Base-by-base conservation (phyloP, 2,329 filamentous ascomycete species). In the Alternaria tenuissima region DNA sequence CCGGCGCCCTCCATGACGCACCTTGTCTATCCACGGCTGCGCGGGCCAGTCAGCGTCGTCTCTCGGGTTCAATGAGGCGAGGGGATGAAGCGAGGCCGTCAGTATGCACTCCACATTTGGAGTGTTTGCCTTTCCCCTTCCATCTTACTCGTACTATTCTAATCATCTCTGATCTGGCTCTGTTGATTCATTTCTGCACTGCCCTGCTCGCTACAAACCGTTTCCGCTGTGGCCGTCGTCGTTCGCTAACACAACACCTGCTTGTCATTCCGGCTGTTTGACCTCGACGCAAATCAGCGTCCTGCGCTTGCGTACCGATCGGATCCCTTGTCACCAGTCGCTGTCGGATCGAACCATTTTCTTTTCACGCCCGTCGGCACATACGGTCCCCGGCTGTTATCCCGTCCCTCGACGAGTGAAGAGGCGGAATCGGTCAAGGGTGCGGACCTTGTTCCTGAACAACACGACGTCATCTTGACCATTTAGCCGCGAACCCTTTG, bases 1-100 rank as follows among this genome's bases (percentile, higher is more conserved):
- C 7, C 55, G 18, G 72, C 55, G 43, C 47, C 57, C 70, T 68
- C 68, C 36, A 74, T 77, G 74, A 76, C 74, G 74, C 75, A 44
- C 59, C 44, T 47, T 52, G 49, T 61, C 36, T 26, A 38, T 32
- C 52, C 30, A 53, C 9, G 58, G 32, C 32, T 36, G 32, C 32
- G 32, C 32, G 32, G 14, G 55, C 61, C 58, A 57, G 46, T 58
- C 44, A 36, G 55, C 52, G 30, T 22, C 30, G 32, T 7, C 9
- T 41, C 18, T 41, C 38, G 38, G 38, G 9, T 36, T 49, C 46
- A 30, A 30, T 20, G 22, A 49, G 46, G 32, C 46, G 46, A 49
- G 46, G 20, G 18, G 20, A 9, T 41, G 3, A 6, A 20, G 20
- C 39, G 12, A 24, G 20, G 44, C 20, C 9, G n/a, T 38, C 28